Base-by-base conservation (phyloP, 176 grass and related monocot genomes). In the Dendrocalamus sinicus region DNA sequence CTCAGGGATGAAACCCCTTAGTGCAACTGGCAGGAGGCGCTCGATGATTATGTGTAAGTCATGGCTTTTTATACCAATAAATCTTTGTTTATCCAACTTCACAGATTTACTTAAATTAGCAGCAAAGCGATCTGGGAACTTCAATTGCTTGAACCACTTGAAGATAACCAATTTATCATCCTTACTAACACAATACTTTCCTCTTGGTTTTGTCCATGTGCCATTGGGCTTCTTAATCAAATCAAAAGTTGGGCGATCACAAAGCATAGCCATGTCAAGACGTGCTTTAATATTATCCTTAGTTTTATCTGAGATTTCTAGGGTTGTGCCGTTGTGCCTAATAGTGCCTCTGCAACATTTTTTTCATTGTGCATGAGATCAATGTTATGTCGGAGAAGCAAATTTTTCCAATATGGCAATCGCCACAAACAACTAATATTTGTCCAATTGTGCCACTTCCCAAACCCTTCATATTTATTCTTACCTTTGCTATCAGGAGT, bases 211-310 rank as follows among this genome's bases (percentile, higher is more conserved):
- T 19, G 16, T 1, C 80, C 80, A 82, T 30, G 14, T 28, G 3
- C 80, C 80, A 14, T 60, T 72, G 12, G 40, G 24, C 1, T 62
- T 61, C 55, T 62, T 72, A 20, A 8, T 48, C 10, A 73, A 26
- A 2, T 83, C 0, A 15, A 73, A 12, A 46, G 40, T 73, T 14
- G 41, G 60, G 11, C 39, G 64, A 16, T 75, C 72, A 39, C 87
- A 72, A 64, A 63, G 17, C 0, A 22, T 2, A 72, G 80, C 50
- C 45, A 84, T 28, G 24, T 83, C 81, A 61, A 83, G 68, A 30
- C 81, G 68, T 32, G 55, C 54, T 45, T 83, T 83, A 4, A 61
- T 17, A 30, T 73, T 83, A 46, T 83, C 81, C 23, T 63, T 83
- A 1, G 81, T 30, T 73, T 47, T 60, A 62, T 9, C 3, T 3